Conservation (phyloP, 441 rosid species). For the Viola pubescens region DNA sequence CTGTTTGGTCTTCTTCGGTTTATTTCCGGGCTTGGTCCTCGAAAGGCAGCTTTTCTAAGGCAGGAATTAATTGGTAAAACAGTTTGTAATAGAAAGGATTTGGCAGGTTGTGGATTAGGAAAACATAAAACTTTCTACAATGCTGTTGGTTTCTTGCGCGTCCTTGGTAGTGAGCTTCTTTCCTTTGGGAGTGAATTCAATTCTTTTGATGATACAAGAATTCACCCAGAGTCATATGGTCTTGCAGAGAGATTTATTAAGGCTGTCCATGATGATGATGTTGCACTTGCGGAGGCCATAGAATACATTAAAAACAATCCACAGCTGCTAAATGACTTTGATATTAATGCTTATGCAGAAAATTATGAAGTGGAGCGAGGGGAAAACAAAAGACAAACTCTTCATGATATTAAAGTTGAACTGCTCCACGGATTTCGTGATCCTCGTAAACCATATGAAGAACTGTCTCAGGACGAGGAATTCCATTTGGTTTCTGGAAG, state of each 20-base stretch:
- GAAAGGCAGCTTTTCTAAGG: constrained; percentile 91
- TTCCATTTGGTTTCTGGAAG: constrained; percentile 93
- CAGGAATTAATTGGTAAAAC: constrained; percentile 83
- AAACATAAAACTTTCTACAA: constrained; percentile 75
- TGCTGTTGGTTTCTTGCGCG: constrained; percentile 88
- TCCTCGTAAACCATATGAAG: constrained; percentile 74
- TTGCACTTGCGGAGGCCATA: constrained; percentile 89
- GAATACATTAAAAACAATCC: constrained; percentile 90
- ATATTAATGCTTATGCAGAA: constrained; percentile 26
- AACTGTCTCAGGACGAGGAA: constrained; percentile 84
- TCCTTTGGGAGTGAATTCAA: constrained; percentile 87
- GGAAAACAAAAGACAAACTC: constrained; percentile 61
- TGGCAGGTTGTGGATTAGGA: constrained; percentile 65
- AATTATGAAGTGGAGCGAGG: constrained; percentile 51
- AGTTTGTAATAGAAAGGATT: constrained; percentile 76
- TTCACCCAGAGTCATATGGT: constrained; percentile 91
- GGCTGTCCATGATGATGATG: constrained; percentile 84
- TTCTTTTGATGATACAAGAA: constrained; percentile 90
- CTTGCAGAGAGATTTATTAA: constrained; percentile 90
- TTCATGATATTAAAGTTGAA: constrained; percentile 61
- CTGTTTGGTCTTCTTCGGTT: constrained; percentile 82
- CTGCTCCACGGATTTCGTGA: constrained; percentile 87
- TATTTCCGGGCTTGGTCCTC: constrained; percentile 90
- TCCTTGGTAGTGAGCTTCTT: constrained; percentile 86
- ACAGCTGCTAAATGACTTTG: constrained; percentile 46